Percentiles rank a stretch among this genome's conserved stretches.
Evolutionary conservation across 2,329 filamentous ascomycete species (phyloP).

Genomic region (Aspergillus sp.): DNA sequence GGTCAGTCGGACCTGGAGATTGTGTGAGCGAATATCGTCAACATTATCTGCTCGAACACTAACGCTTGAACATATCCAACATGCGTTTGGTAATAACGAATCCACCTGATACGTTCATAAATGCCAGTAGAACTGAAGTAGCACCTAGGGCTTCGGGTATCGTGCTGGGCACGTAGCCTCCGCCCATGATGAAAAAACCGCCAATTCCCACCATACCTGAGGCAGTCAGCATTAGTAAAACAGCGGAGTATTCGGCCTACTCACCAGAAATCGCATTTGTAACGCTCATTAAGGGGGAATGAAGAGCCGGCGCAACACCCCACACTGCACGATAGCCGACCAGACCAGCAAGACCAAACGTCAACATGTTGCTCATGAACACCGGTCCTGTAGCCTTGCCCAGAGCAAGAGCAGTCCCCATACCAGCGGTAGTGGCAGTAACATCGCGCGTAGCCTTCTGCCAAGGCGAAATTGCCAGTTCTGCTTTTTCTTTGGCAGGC

Average conservation of each 20-base stretch:
- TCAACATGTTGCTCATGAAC: conserved; percentile 88
- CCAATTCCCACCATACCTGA: conserved; percentile 80
- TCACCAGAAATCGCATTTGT: conserved; percentile 85
- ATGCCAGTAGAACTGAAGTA: conserved; percentile 77
- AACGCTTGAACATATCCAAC: conserved; percentile 85
- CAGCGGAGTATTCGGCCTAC: neutral
- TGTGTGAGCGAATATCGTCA: conserved; percentile 28
- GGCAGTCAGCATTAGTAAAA: conserved; percentile 20
- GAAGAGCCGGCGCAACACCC: conserved; percentile 80
- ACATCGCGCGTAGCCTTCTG: conserved; percentile 79
- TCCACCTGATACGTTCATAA: conserved; percentile 84
- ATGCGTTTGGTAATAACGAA: conserved; percentile 93
- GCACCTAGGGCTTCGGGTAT: conserved; percentile 78
- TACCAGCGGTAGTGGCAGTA: conserved; percentile 70
- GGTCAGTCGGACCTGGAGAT: conserved; percentile 70
- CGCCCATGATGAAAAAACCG: conserved; percentile 85
- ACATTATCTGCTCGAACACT: conserved; percentile 25
- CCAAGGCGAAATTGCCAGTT: conserved; percentile 75
- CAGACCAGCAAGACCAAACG: conserved; percentile 78
- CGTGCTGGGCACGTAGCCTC: conserved; percentile 74
- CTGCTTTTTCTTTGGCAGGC: conserved; percentile 55
- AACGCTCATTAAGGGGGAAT: conserved; percentile 88
- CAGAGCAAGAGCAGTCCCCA: conserved; percentile 72
- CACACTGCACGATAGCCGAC: conserved; percentile 88
- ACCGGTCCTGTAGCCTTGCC: conserved; percentile 79